Percentiles rank a stretch among this genome's conserved stretches.
Evolutionary conservation across 225 moss, liverwort and hornwort species (phyloP).

Genomic region (Climacium dendroides): DNA sequence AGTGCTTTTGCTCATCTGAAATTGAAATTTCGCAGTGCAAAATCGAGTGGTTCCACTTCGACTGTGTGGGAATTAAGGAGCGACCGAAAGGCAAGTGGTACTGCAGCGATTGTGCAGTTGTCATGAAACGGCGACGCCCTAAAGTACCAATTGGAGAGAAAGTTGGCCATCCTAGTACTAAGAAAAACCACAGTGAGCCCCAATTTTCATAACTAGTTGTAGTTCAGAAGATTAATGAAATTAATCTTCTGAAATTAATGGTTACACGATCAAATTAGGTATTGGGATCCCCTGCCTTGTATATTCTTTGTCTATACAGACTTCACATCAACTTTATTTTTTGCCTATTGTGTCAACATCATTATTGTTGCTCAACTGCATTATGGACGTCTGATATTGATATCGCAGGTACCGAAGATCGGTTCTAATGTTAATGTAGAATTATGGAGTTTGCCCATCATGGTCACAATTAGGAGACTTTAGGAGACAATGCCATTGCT

Average conservation of each 20-base stretch:
- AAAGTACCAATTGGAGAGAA: conserved; percentile 24
- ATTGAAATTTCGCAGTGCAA: conserved; percentile 38
- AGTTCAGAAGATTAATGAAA: background rate
- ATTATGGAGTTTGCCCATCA: too few relatives aligned
- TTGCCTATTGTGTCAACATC: background rate
- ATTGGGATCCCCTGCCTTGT: background rate
- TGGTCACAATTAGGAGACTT: too few relatives aligned
- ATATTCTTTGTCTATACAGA: background rate
- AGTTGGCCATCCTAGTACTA: conserved; percentile 21
- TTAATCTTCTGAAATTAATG: background rate
- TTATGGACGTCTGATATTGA: background rate
- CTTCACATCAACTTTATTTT: background rate
- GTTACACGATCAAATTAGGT: background rate
- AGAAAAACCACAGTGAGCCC: conserved; percentile 16
- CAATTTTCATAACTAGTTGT: conserved; percentile 3
- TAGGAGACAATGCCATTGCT: too few relatives aligned
- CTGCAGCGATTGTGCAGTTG: conserved; percentile 56
- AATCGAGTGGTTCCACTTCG: conserved; percentile 86
- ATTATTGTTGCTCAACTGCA: background rate
- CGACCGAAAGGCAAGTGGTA: conserved; percentile 81
- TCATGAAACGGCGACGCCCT: conserved; percentile 50
- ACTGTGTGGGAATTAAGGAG: conserved; percentile 67
- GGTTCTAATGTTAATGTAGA: background rate
- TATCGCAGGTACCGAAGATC: background rate
- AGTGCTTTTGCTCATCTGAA: background rate